Evolutionary conservation across 208 protist genomes (phyloP).

Genomic region (Crithidia fasciculata): DNA sequence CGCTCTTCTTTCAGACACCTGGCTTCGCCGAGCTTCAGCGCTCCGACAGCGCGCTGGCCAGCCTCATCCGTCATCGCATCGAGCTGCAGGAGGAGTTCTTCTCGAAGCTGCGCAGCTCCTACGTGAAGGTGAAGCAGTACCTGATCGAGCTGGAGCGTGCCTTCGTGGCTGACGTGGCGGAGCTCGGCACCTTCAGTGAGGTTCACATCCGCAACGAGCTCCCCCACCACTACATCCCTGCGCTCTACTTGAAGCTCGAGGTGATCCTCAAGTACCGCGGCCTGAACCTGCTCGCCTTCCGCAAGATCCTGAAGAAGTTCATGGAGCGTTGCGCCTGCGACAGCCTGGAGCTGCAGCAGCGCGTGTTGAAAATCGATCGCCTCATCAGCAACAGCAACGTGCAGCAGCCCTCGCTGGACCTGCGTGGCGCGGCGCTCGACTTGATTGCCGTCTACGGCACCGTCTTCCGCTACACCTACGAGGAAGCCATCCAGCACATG

Average conservation of each 20-base stretch:
- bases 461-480: slow-evolving; percentile 72
- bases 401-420: slow-evolving; percentile 57
- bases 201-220: slow-evolving; percentile 56
- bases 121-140: slow-evolving; percentile 65
- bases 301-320: slow-evolving; percentile 85
- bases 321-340: slow-evolving; percentile 77
- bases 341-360: slow-evolving; percentile 68
- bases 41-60: slow-evolving; percentile 30
- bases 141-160: slow-evolving; percentile 54
- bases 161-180: slow-evolving; percentile 35
- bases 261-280: slow-evolving; percentile 69
- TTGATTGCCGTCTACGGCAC: slow-evolving; percentile 82
- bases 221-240: slow-evolving; percentile 54
- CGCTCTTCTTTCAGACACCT: slow-evolving; percentile 22
- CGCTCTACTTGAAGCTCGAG: slow-evolving; percentile 73
- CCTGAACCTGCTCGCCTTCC: slow-evolving; percentile 77
- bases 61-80: slow-evolving; percentile 35
- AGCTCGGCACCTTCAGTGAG: slow-evolving; percentile 62
- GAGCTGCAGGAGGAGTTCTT: slow-evolving; percentile 68
- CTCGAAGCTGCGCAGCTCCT: slow-evolving; percentile 57
- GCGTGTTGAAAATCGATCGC: slow-evolving; percentile 51
- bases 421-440: slow-evolving; percentile 60
- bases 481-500: slow-evolving; percentile 53
- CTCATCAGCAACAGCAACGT: slow-evolving; percentile 59
- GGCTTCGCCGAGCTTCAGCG: slow-evolving; percentile 21